These are phyloP conservation scores for Sequoiadendron giganteum DNA, from an alignment of 75 land plant species.

Conservation along the genomic window DNA sequence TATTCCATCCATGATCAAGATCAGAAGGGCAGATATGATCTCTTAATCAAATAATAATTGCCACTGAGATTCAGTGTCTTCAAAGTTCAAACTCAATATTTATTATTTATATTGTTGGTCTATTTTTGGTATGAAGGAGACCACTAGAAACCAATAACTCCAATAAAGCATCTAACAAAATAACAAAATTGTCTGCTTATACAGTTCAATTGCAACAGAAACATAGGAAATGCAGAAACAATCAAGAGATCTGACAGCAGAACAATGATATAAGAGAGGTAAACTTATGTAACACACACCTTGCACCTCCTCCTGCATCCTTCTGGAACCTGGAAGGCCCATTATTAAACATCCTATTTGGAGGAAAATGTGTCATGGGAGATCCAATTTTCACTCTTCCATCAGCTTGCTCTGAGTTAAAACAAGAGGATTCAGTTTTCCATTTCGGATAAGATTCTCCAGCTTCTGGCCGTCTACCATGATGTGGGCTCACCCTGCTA, in stretches of 20 bases:
- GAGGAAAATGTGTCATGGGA: neutral
- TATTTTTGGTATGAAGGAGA: neutral
- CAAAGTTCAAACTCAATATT: neutral
- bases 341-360: neutral
- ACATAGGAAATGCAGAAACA: no score
- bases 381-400: neutral
- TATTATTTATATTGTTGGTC: neutral
- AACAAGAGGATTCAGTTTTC: constrained; percentile 4
- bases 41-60: neutral
- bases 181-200: neutral
- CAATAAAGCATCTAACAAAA: neutral
- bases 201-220: neutral
- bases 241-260: neutral
- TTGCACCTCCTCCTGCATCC: constrained; percentile 4
- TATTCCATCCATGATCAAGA: neutral
- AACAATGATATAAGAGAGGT: neutral
- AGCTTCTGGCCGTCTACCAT: constrained; percentile 2
- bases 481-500: neutral
- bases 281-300: neutral
- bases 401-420: constrained; percentile 1
- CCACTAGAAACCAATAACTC: neutral
- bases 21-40: neutral
- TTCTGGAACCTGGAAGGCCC: constrained; percentile 15
- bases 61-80: neutral
- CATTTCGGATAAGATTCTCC: neutral